A percentile compares a stretch with the other conserved stretches of the same genome.
Conservation (phyloP, 2,329 filamentous ascomycete genomes). For the Talaromyces sp. region DNA sequence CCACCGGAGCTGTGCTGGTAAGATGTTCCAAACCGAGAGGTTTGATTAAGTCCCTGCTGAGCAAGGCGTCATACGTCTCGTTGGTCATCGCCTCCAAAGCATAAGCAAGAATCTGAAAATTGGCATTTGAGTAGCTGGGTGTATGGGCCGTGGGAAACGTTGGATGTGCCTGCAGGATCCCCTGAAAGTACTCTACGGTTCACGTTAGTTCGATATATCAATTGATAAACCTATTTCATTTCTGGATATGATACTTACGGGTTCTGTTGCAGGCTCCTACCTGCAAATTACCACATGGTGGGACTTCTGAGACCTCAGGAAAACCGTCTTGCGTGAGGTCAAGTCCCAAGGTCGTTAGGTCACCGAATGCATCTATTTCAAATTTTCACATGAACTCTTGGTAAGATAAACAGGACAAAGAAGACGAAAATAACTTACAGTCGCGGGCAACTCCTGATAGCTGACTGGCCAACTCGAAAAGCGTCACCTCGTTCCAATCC, state of each 20-base stretch:
- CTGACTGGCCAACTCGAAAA: neutral
- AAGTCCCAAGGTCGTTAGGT: neutral
- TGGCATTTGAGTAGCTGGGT: neutral
- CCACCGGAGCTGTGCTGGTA: neutral
- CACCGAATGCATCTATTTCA: neutral
- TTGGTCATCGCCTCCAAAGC: conserved; percentile 2
- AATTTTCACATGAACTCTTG: neutral
- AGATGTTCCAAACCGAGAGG: neutral
- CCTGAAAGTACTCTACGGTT: neutral
- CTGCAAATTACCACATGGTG: neutral
- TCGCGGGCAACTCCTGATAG: neutral
- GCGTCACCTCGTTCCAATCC: neutral
- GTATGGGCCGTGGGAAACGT: neutral
- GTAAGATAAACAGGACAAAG: neutral
- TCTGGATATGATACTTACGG: neutral
- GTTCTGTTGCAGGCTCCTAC: neutral
- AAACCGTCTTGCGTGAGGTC: neutral
- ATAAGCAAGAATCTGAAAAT: neutral
- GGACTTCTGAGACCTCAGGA: neutral
- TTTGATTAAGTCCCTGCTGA: neutral
- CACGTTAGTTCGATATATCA: neutral
- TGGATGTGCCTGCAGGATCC: neutral
- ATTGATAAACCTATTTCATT: neutral
- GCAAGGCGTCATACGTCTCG: neutral
- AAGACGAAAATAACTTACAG: neutral